Evolutionary conservation across 768 basidiomycete genomes (phyloP).

Genomic region (Boletus rufocinnamomeus): DNA sequence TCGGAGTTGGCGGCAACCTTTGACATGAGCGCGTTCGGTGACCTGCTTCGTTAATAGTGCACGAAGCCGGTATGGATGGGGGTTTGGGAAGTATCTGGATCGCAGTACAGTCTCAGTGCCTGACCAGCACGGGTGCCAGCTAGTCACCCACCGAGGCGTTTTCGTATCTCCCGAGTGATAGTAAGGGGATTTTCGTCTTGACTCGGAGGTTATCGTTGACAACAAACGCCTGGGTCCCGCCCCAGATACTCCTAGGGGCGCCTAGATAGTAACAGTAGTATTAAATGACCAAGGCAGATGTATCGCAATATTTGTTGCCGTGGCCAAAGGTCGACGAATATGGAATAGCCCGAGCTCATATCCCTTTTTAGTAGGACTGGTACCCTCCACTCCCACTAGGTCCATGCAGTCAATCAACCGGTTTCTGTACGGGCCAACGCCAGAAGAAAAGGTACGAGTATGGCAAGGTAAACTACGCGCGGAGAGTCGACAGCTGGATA

Average conservation of each 20-base stretch:
- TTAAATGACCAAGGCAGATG: neutral
- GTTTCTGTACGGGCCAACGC: slow-evolving; percentile 94
- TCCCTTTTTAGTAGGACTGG: slow-evolving; percentile 21
- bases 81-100: neutral
- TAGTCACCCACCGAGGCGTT: neutral
- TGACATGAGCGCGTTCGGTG: neutral
- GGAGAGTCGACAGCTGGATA: slow-evolving; percentile 81
- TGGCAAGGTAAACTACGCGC: slow-evolving; percentile 89
- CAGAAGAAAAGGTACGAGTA: slow-evolving; percentile 87
- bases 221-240: neutral
- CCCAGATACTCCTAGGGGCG: neutral
- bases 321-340: slow-evolving; percentile 5
- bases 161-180: neutral
- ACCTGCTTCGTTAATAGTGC: neutral
- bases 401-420: slow-evolving; percentile 87
- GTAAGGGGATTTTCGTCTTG: neutral
- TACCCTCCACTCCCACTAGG: slow-evolving; percentile 7
- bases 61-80: neutral
- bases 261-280: no score
- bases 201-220: neutral
- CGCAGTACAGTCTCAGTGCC: neutral
- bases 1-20: neutral
- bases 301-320: neutral
- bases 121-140: neutral
- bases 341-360: neutral